Percentiles rank a stretch among this genome's conserved stretches.
phyloP scores from a whole-genome alignment of 2,329 filamentous ascomycete genomes.

The Colletotrichum euphorbiae region DNA sequence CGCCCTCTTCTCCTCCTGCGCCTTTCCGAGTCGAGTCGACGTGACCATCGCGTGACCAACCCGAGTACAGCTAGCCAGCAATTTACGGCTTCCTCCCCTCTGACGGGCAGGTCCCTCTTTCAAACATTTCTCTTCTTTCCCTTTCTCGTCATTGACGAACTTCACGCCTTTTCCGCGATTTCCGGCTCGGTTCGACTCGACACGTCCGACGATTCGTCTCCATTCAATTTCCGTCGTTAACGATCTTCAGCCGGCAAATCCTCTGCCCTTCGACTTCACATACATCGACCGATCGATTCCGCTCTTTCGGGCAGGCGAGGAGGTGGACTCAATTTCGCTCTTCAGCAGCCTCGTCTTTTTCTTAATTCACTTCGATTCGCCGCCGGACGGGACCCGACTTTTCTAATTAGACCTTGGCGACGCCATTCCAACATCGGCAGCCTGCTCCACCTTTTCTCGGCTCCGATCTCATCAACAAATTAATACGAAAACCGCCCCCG shows the following conservation, averaged over 20 bases:
- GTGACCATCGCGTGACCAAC: conserved; percentile 38
- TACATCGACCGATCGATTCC: conserved; percentile 9
- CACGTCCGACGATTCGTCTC: conserved; percentile 3
- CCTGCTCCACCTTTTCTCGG: conserved; percentile 32
- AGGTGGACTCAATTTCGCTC: conserved; percentile 29
- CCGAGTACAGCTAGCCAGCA: conserved; percentile 36
- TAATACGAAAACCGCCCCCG: conserved; percentile 31
- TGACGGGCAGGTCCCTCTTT: conserved; percentile 50
- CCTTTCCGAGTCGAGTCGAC: conserved; percentile 38
- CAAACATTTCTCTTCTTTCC: conserved; percentile 36
- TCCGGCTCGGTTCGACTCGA: conserved; percentile 41
- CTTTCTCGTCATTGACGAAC: not conserved
- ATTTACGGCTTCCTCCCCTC: conserved; percentile 43
- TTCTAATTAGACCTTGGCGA: conserved; percentile 38
- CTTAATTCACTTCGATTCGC: conserved; percentile 39
- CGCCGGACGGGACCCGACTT: conserved; percentile 41
- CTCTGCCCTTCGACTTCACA: not conserved
- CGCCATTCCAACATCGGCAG: conserved; percentile 27
- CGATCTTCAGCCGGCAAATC: conserved; percentile 37
- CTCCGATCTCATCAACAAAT: conserved; percentile 21
- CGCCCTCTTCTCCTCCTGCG: conserved; percentile 37
- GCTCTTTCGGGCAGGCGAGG: conserved; percentile 17
- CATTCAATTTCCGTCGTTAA: conserved; percentile 31
- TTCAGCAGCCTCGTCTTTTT: conserved; percentile 32
- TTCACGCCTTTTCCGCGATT: conserved; percentile 27